Conservation (phyloP, 805 yeast genomes). For the Scheffersomyces ergatensis region DNA sequence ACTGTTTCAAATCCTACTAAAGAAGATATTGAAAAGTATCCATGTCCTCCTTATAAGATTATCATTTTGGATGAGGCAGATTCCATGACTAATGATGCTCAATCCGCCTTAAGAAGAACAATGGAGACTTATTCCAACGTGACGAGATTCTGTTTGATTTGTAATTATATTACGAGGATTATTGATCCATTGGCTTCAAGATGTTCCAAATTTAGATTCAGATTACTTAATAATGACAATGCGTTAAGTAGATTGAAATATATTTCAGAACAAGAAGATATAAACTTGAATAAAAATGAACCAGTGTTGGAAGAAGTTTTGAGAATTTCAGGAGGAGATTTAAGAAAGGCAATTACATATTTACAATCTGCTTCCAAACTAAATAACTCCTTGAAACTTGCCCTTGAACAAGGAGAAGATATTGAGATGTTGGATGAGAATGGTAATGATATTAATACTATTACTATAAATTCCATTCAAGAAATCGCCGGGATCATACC, state of each 20-base stretch:
- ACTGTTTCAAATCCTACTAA: conserved; percentile 77
- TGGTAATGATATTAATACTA: conserved; percentile 19
- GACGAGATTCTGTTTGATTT: conserved; percentile 87
- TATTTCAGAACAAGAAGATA: conserved; percentile 47
- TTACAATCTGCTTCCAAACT: conserved; percentile 80
- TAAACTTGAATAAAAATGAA: conserved; percentile 34
- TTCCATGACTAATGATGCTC: conserved; percentile 97
- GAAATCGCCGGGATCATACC: conserved; percentile 82
- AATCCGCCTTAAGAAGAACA: conserved; percentile 89
- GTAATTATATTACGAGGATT: conserved; percentile 94
- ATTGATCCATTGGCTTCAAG: conserved; percentile 96
- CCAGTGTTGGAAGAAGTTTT: conserved; percentile 63
- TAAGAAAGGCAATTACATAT: conserved; percentile 88
- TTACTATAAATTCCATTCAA: conserved; percentile 48
- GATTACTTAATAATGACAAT: conserved; percentile 65
- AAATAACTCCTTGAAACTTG: conserved; percentile 20
- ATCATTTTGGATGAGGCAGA: conserved; percentile 94
- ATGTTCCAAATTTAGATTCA: conserved; percentile 93
- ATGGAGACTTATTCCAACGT: conserved; percentile 63
- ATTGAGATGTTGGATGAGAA: conserved; percentile 21
- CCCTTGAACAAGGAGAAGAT: not conserved
- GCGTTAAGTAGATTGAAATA: conserved; percentile 67
- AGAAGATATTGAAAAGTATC: conserved; percentile 69
- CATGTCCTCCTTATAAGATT: conserved; percentile 95
- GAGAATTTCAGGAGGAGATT: conserved; percentile 80